These are phyloP conservation scores for Mycena latifolia DNA, from an alignment of 768 basidiomycete species.

Conservation along the genomic window DNA sequence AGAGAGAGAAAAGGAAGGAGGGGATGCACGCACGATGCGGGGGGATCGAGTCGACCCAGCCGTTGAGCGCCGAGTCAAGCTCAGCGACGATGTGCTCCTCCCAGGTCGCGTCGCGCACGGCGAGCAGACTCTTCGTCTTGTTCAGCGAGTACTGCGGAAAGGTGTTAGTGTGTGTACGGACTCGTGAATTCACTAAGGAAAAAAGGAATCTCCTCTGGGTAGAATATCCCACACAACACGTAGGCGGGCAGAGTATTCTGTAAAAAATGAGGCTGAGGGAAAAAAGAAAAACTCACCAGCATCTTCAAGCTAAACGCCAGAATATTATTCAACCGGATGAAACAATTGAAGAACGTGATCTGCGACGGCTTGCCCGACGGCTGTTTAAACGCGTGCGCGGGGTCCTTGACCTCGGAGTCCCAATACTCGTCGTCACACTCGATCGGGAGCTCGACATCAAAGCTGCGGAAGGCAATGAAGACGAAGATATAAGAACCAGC, in stretches of 20 bases:
- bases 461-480: slow-evolving; percentile 40
- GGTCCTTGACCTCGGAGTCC: slow-evolving; percentile 50
- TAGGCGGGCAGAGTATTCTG: too few species aligned
- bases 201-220: too few species aligned
- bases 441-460: slow-evolving; percentile 62
- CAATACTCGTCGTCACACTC: slow-evolving; percentile 70
- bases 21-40: neutral
- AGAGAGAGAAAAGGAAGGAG: too few species aligned
- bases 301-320: slow-evolving; percentile 53
- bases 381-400: slow-evolving; percentile 57
- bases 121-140: slow-evolving; percentile 45
- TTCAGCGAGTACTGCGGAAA: slow-evolving; percentile 56
- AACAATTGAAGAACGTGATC: slow-evolving; percentile 57
- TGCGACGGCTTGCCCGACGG: slow-evolving; percentile 55
- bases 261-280: too few species aligned
- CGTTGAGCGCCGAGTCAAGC: slow-evolving; percentile 57
- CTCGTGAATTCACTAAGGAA: too few species aligned
- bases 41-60: slow-evolving; percentile 59
- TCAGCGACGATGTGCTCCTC: slow-evolving; percentile 42
- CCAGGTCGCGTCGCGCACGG: slow-evolving; percentile 50
- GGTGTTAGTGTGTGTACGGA: neutral
- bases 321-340: slow-evolving; percentile 60
- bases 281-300: neutral
- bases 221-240: too few species aligned
- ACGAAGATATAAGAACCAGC: neutral